Conservation (phyloP, 116 monocot genomes). For the Zostera marina region DNA sequence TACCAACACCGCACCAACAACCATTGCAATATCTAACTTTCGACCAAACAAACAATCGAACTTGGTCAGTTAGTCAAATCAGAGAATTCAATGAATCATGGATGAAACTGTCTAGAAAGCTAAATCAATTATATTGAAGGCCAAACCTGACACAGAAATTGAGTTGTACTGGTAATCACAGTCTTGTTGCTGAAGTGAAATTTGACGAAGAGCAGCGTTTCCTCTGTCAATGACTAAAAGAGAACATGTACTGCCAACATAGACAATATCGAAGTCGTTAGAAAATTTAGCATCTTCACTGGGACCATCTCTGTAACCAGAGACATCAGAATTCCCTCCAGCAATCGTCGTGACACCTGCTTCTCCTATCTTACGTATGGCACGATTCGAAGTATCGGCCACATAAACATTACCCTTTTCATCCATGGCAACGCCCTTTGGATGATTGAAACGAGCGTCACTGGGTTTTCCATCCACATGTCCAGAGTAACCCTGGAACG, state of each 20-base stretch:
- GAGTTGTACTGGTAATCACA: constrained; percentile 59
- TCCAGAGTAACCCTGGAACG: constrained; percentile 92
- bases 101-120: no score
- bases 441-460: constrained; percentile 80
- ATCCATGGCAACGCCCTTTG: constrained; percentile 88
- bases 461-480: constrained; percentile 94
- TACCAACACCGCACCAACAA: constrained; percentile 69
- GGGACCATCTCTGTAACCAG: constrained; percentile 93
- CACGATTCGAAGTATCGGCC: constrained; percentile 75
- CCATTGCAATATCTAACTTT: constrained; percentile 57
- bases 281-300: constrained; percentile 99
- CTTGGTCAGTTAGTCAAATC: no score
- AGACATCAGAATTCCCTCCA: constrained; percentile 81
- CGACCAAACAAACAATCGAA: neutral
- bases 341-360: constrained; percentile 97
- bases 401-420: constrained; percentile 93
- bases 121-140: neutral
- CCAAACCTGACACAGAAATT: constrained; percentile 12
- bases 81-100: neutral
- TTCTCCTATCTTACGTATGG: constrained; percentile 90
- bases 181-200: constrained; percentile 81
- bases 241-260: constrained; percentile 72
- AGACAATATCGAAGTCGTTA: constrained; percentile 74
- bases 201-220: constrained; percentile 92
- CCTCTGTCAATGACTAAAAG: constrained; percentile 88